Evolutionary conservation across 352 stramenopile species (phyloP), one percentile per base, ranked within the genome.

Genomic region (Globisporangium nagaii): DNA sequence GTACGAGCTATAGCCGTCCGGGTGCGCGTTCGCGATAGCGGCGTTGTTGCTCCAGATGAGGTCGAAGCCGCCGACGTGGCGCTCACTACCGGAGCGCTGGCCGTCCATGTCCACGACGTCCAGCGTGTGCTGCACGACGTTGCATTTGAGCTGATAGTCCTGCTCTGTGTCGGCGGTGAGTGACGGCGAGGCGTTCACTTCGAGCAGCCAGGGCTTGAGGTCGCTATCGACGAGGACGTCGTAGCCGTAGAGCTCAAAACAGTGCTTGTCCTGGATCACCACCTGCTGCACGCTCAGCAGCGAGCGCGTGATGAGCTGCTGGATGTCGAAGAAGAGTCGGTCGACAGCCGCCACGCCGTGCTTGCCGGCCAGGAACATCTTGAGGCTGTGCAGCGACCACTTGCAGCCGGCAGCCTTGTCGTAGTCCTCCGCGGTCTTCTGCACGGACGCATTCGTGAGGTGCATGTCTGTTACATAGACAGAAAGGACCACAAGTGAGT

Each of bases 361-460:
- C n/a, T 79, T 86, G 40, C 68, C 68, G 41, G 90, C 73, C 22
- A 91, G 57, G 47, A 84, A 83, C 40, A 83, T 60, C 64, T 84
- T 87, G 48, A 90, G 63, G 13, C 68, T 55, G 28, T 65, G 56
- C 40, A 90, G 66, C 10, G 58, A 60, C 81, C 79, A 90, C 63
- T 90, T 91, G 60, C 72, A 79, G 4, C 80, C 81, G n/a, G 75
- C 61, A 25, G 60, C 63, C 24, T 69, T 67, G 51, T 86, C 70
- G 58, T 94, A 97, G 28, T 93, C 86, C 5, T 90, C 69, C 6
- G 70, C 75, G 7, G 71, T 73, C 57, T 95, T 96, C 60, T 98
- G 95, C 15, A 98, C 79, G 10, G 88, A 84, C 57, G 94, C 92
- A 48, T 98, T 98, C 1, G 93, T 97, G 28, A 98, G 74, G 58